phyloP scores from a whole-genome alignment of 345 rosid genomes.

The Boechera stricta region DNA sequence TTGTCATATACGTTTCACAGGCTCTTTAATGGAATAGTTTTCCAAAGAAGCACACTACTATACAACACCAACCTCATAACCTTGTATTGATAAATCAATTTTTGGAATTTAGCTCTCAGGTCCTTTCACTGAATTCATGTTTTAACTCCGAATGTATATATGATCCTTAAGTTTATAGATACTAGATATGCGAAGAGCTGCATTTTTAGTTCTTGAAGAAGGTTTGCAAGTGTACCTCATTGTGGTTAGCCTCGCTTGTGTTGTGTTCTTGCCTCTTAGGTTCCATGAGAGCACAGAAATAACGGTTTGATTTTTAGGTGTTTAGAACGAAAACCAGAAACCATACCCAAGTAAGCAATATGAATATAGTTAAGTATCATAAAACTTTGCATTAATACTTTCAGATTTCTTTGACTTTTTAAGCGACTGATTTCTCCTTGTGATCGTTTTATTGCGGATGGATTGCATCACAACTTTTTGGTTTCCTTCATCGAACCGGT shows the following conservation, averaged over 20 bases:
- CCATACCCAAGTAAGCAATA: background rate
- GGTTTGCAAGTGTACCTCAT: constrained; percentile 10
- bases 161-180: background rate
- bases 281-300: background rate
- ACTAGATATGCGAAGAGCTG: background rate
- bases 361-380: background rate
- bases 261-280: constrained; percentile 8
- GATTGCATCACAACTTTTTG: background rate
- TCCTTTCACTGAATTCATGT: background rate
- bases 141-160: constrained; percentile 11
- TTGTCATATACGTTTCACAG: background rate
- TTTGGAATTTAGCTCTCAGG: background rate
- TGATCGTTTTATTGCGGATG: background rate
- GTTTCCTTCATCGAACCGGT: background rate
- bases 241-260: background rate
- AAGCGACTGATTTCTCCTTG: background rate
- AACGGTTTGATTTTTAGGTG: background rate
- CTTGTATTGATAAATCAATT: constrained; percentile 4
- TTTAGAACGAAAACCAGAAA: background rate
- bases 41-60: background rate
- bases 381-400: background rate
- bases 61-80: constrained; percentile 20
- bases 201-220: background rate
- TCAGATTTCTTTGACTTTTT: background rate
- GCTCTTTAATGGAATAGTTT: background rate